Evolutionary conservation across 2,329 filamentous ascomycete species (phyloP).

Genomic region (Sclerotinia subarctica): DNA sequence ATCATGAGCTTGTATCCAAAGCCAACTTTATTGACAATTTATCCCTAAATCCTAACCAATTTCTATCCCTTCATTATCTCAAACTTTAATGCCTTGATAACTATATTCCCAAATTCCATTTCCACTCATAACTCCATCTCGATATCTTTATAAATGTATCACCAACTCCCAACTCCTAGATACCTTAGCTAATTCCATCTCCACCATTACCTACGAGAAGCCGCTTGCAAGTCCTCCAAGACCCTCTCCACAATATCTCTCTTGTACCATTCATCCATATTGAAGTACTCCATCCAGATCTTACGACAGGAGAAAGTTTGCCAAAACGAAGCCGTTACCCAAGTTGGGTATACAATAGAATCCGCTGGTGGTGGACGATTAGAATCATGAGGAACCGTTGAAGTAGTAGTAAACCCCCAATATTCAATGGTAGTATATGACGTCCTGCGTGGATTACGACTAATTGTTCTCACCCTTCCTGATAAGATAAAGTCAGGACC

Average conservation of each 20-base stretch:
- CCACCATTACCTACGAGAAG: background rate
- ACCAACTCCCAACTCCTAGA: background rate
- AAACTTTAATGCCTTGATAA: background rate
- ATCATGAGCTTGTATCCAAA: background rate
- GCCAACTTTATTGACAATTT: background rate
- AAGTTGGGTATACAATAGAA: background rate
- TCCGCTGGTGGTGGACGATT: background rate
- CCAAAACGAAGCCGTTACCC: background rate
- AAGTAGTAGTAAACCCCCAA: background rate
- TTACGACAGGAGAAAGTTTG: slow-evolving; percentile 11
- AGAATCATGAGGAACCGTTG: background rate
- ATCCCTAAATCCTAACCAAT: background rate
- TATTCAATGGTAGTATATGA: background rate
- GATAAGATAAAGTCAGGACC: background rate
- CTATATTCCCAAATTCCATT: background rate
- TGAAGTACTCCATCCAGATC: slow-evolving; percentile 1
- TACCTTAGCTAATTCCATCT: background rate
- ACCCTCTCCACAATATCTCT: slow-evolving; percentile 6
- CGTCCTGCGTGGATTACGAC: background rate
- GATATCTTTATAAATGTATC: background rate
- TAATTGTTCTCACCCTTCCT: background rate
- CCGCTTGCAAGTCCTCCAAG: slow-evolving; percentile 6
- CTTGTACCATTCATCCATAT: background rate
- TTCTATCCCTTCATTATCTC: no score
- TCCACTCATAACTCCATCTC: no score